These are phyloP conservation scores for Aspergillus sp. DNA, from an alignment of 2,329 filamentous ascomycete genomes.

Conservation along the genomic window DNA sequence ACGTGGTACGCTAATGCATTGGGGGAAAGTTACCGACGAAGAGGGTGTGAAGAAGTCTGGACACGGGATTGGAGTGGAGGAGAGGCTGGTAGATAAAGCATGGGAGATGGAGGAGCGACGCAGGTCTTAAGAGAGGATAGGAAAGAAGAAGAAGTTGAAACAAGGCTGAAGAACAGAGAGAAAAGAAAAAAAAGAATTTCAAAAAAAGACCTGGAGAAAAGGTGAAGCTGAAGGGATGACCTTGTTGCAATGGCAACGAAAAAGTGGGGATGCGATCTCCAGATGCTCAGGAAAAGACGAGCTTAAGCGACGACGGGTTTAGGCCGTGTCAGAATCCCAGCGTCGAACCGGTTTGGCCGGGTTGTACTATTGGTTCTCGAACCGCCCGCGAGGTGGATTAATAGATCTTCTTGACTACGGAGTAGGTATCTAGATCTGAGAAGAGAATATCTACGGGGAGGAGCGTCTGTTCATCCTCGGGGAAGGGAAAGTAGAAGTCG, in stretches of 20 bases:
- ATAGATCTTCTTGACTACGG: too few species aligned
- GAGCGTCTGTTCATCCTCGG: too few species aligned
- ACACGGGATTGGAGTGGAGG: conserved; percentile 11
- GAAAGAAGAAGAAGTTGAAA: conserved; percentile 7
- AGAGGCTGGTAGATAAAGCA: conserved; percentile 17
- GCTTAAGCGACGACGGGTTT: conserved; percentile 24
- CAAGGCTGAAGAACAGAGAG: conserved; percentile 4
- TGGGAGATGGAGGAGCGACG: conserved; percentile 15
- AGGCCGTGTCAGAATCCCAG: conserved; percentile 16
- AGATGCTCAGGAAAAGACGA: conserved; percentile 25
- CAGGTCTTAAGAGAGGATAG: conserved; percentile 17
- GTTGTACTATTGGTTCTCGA: neutral
- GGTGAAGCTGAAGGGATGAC: conserved; percentile 42
- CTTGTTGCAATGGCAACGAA: conserved; percentile 45
- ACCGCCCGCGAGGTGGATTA: neutral
- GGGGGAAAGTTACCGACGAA: conserved; percentile 22
- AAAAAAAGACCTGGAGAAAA: conserved; percentile 29
- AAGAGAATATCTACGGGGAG: too few species aligned
- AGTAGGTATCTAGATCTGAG: too few species aligned
- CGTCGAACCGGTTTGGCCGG: conserved; percentile 13
- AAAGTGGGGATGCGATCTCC: conserved; percentile 41
- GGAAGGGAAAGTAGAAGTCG: too few species aligned
- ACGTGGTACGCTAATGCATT: conserved; percentile 20
- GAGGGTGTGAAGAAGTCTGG: conserved; percentile 8
- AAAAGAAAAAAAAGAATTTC: conserved; percentile 20